Base-by-base conservation (phyloP, 2,329 filamentous ascomycete genomes). In the Pseudocercospora pini-densiflorae region DNA sequence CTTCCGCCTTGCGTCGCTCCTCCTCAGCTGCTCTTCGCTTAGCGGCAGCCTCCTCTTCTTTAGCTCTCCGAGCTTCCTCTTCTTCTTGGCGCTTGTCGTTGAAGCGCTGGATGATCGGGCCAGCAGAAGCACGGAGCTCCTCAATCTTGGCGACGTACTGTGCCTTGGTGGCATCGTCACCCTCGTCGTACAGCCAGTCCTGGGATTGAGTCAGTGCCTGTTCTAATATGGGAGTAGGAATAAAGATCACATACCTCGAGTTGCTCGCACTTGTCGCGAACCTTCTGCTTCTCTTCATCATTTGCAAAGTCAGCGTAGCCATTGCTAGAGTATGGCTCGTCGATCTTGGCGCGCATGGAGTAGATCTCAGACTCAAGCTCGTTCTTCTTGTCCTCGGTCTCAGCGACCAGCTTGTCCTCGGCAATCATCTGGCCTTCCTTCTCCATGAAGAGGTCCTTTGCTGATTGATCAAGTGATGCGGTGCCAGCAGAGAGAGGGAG, bases 301-400 rank as follows among this genome's bases (percentile, higher is more conserved):
- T 84, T 95, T 69, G 92, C 90, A 71, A 97, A 93, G 59, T 97
- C 92, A 71, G 93, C 84, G 70, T 77, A 77, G 23, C 76, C 76
- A 60, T 77, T 77, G 67, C 71, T 73, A 63, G 69, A 66, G 80
- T 96, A 97, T 74, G 93, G 88, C 76, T 96, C 93, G 73, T 97
- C 93, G 61, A 98, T 88, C 89, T 97, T 97, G 83, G 93, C 93
- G 75, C 94, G 92, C 78, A 97, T 87, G 77, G 98, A 94, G 83
- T 99, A 99, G 82, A 98, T 97, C 83, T 91, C 97, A 24, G 92
- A 90, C 86, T 99, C 95, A 62, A 99, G 92, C 83, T 98, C 94
- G 85, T 99, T 99, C 92, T 98, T 99, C 89, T 97, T 97, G 85
- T 98, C 93, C 79, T 98, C 95, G 43, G 95, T 99, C 80, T 98